A percentile compares a stretch with the other conserved stretches of the same genome.
Conservation (phyloP, 352 stramenopile species). For the Phytophthora hibernalis region DNA sequence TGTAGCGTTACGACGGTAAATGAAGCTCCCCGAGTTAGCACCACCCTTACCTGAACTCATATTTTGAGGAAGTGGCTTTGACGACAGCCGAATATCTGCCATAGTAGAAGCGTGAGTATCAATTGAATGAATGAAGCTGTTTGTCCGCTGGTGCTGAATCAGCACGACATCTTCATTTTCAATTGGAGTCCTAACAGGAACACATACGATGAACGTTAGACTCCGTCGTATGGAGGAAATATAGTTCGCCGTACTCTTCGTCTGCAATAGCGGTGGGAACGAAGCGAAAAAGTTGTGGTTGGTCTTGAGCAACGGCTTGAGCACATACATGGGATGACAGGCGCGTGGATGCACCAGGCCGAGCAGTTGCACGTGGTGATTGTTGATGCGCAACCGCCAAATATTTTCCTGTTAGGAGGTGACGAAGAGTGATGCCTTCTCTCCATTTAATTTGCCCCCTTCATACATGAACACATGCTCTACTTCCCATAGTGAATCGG, state of each 20-base stretch:
- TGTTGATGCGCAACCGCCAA: conserved; percentile 47
- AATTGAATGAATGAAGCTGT: conserved; percentile 70
- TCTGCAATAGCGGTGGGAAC: conserved; percentile 62
- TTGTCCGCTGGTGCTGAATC: conserved; percentile 58
- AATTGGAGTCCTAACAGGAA: conserved; percentile 48
- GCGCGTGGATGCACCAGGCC: conserved; percentile 9
- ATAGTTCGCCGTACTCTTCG: conserved; percentile 49
- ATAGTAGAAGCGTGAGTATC: conserved; percentile 71
- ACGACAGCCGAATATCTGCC: conserved; percentile 69
- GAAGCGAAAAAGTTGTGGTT: conserved; percentile 62
- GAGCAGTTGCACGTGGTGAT: conserved; percentile 26
- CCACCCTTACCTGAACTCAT: conserved; percentile 25
- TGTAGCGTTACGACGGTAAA: conserved; percentile 59
- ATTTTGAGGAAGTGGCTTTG: conserved; percentile 54
- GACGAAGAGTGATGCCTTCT: conserved; percentile 56
- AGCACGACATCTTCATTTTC: conserved; percentile 61
- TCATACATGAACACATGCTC: conserved; percentile 57
- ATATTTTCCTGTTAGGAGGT: conserved; percentile 67
- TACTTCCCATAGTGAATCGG: conserved; percentile 72
- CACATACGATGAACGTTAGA: not conserved
- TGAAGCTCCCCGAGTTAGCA: conserved; percentile 28
- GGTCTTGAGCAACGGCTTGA: conserved; percentile 44
- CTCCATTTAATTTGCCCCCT: conserved; percentile 63
- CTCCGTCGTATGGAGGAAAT: not conserved
- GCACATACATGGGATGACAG: conserved; percentile 35